Evolutionary conservation across 148 eudicot species (phyloP).

Genomic region (Nepenthes mirabilis): DNA sequence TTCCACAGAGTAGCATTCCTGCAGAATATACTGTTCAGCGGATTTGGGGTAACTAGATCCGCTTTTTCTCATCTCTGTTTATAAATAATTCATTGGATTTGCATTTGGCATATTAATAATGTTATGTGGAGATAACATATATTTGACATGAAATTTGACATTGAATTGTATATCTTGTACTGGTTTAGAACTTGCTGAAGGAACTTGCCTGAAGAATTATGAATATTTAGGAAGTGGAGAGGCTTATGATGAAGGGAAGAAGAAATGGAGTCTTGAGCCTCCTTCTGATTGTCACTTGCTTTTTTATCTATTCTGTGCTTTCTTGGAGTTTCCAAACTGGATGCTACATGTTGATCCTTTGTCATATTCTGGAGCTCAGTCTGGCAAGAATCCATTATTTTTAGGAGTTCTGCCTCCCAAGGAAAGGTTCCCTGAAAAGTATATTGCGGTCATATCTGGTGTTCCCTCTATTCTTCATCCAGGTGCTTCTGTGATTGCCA

Average conservation of each 20-base stretch:
- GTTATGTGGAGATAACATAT: background rate
- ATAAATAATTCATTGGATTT: background rate
- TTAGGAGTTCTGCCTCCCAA: slow-evolving; percentile 84
- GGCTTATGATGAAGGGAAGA: slow-evolving; percentile 53
- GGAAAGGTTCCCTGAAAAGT: slow-evolving; percentile 89
- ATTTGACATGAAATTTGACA: background rate
- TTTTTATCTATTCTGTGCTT: slow-evolving; percentile 80
- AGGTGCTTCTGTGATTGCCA: slow-evolving; percentile 70
- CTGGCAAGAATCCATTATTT: slow-evolving; percentile 91
- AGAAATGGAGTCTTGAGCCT: slow-evolving; percentile 84
- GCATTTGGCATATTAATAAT: background rate
- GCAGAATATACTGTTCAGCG: slow-evolving; percentile 85
- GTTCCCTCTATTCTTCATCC: slow-evolving; percentile 80
- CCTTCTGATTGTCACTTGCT: slow-evolving; percentile 89
- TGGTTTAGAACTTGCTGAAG: slow-evolving; percentile 74
- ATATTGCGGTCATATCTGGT: slow-evolving; percentile 65
- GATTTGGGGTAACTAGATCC: slow-evolving; percentile 40
- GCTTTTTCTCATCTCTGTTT: background rate
- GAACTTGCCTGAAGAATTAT: slow-evolving; percentile 86
- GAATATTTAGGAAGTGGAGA: slow-evolving; percentile 59
- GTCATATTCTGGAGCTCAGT: slow-evolving; percentile 76
- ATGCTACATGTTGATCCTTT: slow-evolving; percentile 88
- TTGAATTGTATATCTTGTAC: slow-evolving; percentile 3
- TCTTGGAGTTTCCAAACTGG: slow-evolving; percentile 90
- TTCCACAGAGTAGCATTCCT: slow-evolving; percentile 81